A percentile compares a stretch with the other conserved stretches of the same genome.
Conservation (phyloP, 768 basidiomycete species). For the Hortiboletus campestris region DNA sequence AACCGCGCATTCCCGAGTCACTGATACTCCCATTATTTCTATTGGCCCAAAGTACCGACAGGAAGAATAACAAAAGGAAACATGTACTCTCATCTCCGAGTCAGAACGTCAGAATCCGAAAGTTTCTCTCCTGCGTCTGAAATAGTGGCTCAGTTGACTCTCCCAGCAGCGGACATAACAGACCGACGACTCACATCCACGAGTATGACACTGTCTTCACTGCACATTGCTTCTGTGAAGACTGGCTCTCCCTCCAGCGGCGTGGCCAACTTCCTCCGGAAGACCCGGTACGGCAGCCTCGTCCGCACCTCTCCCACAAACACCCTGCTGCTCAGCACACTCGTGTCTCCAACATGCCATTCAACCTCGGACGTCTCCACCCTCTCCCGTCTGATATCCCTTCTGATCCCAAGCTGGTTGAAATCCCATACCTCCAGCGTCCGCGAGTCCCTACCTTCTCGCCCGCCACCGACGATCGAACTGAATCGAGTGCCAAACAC, state of each 20-base stretch:
- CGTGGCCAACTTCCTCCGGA: conserved; percentile 22
- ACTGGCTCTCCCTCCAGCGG: conserved; percentile 2
- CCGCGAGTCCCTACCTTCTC: conserved; percentile 11
- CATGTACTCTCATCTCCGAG: not conserved
- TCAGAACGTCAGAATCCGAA: conserved; percentile 33
- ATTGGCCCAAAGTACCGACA: not conserved
- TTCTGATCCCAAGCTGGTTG: conserved; percentile 41
- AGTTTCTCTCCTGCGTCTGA: conserved; percentile 22
- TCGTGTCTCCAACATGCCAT: conserved; percentile 25
- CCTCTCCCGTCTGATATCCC: conserved; percentile 15
- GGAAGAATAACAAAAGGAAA: not conserved
- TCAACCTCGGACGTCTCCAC: conserved; percentile 15
- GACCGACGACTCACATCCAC: conserved; percentile 40
- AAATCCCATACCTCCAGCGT: conserved; percentile 50
- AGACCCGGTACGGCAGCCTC: conserved; percentile 45
- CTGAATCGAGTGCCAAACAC: conserved; percentile 50
- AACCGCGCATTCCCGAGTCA: conserved; percentile 21
- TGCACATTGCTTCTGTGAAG: conserved; percentile 45
- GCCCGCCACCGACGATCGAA: conserved; percentile 19
- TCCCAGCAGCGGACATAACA: not conserved
- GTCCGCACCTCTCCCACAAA: conserved; percentile 45
- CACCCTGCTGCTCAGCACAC: conserved; percentile 30
- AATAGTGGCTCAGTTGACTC: not conserved
- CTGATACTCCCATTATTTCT: not conserved
- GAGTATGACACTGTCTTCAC: conserved; percentile 54